Conservation (phyloP, 495 filamentous ascomycete species). For the Aspergillus bertholletiae region DNA sequence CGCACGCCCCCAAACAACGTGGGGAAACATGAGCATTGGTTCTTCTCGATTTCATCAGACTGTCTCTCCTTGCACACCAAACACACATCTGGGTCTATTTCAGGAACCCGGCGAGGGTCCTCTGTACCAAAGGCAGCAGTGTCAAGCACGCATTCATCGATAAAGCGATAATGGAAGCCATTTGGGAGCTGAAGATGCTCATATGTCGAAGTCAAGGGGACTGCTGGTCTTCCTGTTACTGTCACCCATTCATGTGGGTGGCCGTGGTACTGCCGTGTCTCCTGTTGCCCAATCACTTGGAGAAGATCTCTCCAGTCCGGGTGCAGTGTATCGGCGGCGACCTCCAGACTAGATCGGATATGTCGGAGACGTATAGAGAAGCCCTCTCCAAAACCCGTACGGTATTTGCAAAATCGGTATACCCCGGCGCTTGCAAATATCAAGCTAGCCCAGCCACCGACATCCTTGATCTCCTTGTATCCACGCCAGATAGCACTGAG, state of each 20-base stretch:
- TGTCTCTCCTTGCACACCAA: conserved; percentile 12
- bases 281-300: conserved; percentile 11
- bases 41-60: conserved; percentile 15
- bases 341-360: conserved; percentile 13
- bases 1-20: conserved; percentile 16
- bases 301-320: conserved; percentile 17
- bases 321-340: conserved; percentile 21
- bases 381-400: conserved; percentile 14
- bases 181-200: conserved; percentile 9
- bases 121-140: conserved; percentile 2
- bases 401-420: conserved; percentile 24
- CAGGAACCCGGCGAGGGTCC: conserved; percentile 12
- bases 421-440: conserved; percentile 18
- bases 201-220: conserved; percentile 13
- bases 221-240: conserved; percentile 1
- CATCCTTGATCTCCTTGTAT: conserved; percentile 23
- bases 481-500: conserved; percentile 21
- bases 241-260: conserved; percentile 22
- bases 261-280: conserved; percentile 8
- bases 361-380: conserved; percentile 14
- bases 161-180: conserved; percentile 17
- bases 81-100: conserved; percentile 12
- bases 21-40: conserved; percentile 19
- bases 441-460: conserved; percentile 19
- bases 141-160: conserved; percentile 19